A percentile compares a stretch with the other conserved stretches of the same genome.
These are phyloP conservation scores for Zygosaccharomyces pseudobailii DNA, from an alignment of 1,139 yeast genomes.

Conservation along the genomic window DNA sequence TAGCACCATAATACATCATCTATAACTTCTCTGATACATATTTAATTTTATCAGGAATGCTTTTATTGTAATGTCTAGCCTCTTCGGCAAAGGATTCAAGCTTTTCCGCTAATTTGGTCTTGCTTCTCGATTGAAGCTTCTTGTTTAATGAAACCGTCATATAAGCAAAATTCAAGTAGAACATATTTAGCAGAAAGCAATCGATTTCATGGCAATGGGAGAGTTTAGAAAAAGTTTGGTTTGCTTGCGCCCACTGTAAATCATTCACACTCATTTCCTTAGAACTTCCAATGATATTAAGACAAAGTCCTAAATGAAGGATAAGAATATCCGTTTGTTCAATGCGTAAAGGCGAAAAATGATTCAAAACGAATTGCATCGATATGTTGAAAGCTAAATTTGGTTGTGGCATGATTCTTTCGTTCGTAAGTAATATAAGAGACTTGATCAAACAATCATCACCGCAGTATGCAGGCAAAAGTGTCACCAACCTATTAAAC, in stretches of 20 bases:
- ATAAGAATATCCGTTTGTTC: constrained; percentile 12
- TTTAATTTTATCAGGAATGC: constrained; percentile 13
- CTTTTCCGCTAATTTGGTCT: neutral
- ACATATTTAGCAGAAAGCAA: constrained; percentile 7
- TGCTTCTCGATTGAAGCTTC: constrained; percentile 1
- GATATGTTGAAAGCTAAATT: neutral
- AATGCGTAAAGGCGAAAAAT: neutral
- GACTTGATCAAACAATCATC: constrained; percentile 16
- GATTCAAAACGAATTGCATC: constrained; percentile 5
- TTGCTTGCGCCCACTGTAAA: constrained; percentile 5
- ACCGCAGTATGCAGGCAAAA: constrained; percentile 2
- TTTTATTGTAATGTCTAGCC: constrained; percentile 11
- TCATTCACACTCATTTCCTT: neutral
- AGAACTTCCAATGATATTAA: constrained; percentile 15
- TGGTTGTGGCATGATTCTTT: neutral
- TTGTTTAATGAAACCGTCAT: constrained; percentile 3
- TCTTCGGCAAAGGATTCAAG: constrained; percentile 9
- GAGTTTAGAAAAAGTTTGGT: neutral
- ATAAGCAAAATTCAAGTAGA: constrained; percentile 10
- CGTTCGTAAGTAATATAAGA: constrained; percentile 19
- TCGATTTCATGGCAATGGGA: neutral
- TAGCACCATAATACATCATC: constrained; percentile 61
- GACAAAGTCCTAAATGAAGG: constrained; percentile 24
- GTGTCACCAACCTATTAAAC: constrained; percentile 1
- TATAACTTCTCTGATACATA: constrained; percentile 4